Evolutionary conservation across 2,329 filamentous ascomycete species (phyloP), one percentile per base, ranked within the genome.

Genomic region (Plenodomus biglobosus): DNA sequence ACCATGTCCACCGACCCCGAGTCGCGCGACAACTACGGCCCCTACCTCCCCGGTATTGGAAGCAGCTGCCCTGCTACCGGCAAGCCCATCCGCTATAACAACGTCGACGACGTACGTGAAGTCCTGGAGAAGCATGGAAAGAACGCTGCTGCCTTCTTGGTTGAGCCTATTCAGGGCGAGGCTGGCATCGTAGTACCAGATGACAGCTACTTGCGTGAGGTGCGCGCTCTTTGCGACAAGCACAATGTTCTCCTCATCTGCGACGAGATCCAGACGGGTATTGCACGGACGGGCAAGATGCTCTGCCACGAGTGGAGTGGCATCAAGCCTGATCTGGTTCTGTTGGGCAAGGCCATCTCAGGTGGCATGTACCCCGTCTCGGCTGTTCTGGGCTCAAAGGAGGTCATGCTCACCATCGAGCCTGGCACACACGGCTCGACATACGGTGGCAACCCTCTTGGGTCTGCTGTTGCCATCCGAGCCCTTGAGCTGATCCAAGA

Each of bases 281-380:
- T 99, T 69, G 94, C 91, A 45, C 86, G 94, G 56, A 99, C 94
- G 16, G 94, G 94, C 44, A 89, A 88, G 68, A 88, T 99, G 78
- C 85, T 99, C 45, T 96, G 91, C 80, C 87, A 89, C 66, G 85
- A 99, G 75, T 97, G 94, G 92, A 86, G 89, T 47, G 88, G 86
- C 61, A 91, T 99, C 79, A 95, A 92, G 79, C 94, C 92, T 34
- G 94, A 99, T 71, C 82, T 99, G 66, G 87, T 99, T 19, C 86
- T 95, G 40, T 85, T 99, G 27, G 94, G 94, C 68, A 99, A 99
- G 79, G 94, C 94, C 61, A 96, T 99, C 71, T 96, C 91, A 27
- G 94, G 94, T 56, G 94, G 94, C 73, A 94, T 97, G 87, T 99
- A 99, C 76, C 94, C 94, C n/a, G 94, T 99, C 48, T 96, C 91